Conservation (phyloP, 768 basidiomycete genomes). For the Hericium rajendrae region DNA sequence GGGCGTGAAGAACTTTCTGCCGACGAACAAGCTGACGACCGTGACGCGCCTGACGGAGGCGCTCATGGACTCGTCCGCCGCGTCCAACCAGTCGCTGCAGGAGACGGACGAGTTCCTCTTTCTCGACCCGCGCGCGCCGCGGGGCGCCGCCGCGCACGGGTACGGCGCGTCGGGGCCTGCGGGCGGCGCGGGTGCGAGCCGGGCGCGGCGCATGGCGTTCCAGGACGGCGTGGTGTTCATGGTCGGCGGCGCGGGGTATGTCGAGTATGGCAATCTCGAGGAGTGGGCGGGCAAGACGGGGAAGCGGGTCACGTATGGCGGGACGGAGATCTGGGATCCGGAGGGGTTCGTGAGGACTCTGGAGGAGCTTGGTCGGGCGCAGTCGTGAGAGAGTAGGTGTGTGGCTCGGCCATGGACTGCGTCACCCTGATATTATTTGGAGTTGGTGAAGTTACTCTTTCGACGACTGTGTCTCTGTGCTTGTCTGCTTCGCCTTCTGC, state of each 20-base stretch:
- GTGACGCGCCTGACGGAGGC: slow-evolving; percentile 71
- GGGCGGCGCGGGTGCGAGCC: slow-evolving; percentile 17
- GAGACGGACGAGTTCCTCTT: slow-evolving; percentile 95
- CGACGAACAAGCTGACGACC: slow-evolving; percentile 86
- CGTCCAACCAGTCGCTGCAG: slow-evolving; percentile 72
- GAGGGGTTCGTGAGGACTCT: slow-evolving; percentile 74
- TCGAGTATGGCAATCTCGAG: slow-evolving; percentile 93
- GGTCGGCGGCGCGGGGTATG: slow-evolving; percentile 94
- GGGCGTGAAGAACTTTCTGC: slow-evolving; percentile 96
- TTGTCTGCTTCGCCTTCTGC: background rate
- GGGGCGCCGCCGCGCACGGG: slow-evolving; percentile 20
- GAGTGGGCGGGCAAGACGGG: slow-evolving; percentile 85
- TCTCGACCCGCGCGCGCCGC: slow-evolving; percentile 64
- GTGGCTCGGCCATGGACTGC: background rate
- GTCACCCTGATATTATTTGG: no score
- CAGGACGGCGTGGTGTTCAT: slow-evolving; percentile 86
- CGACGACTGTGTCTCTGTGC: background rate
- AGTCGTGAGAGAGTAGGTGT: slow-evolving; percentile 14
- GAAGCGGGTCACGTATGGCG: slow-evolving; percentile 86
- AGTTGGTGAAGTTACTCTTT: no score
- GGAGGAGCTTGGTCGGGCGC: slow-evolving; percentile 47
- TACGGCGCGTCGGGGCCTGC: background rate
- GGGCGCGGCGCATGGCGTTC: slow-evolving; percentile 62
- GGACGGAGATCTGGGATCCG: slow-evolving; percentile 91
- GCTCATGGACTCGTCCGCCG: slow-evolving; percentile 93